Evolutionary conservation across 2,329 filamentous ascomycete species (phyloP).

Genomic region (Colletotrichum falcatum): DNA sequence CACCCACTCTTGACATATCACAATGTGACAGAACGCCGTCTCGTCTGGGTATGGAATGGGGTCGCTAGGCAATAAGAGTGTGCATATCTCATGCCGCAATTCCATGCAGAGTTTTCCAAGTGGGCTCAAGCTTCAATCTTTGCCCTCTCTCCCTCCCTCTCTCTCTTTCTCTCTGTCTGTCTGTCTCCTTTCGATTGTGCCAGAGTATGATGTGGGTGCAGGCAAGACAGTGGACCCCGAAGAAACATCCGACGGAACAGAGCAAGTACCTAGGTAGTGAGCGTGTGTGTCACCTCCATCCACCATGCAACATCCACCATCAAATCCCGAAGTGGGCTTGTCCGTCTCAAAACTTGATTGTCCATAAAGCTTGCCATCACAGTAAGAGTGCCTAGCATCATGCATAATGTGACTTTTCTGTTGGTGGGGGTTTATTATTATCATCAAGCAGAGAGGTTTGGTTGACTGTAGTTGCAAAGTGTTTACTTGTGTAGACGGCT

Average conservation of each 20-base stretch:
- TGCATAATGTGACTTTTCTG: not conserved
- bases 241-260: constrained; percentile 37
- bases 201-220: constrained; percentile 30
- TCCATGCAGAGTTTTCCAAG: constrained; percentile 40
- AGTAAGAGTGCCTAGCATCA: not conserved
- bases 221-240: constrained; percentile 34
- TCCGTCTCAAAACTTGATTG: constrained; percentile 28
- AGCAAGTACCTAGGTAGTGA: constrained; percentile 25
- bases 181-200: not conserved
- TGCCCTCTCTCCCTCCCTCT: not conserved
- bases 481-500: not conserved
- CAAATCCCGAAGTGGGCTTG: constrained; percentile 16
- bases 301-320: constrained; percentile 22
- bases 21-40: constrained; percentile 26
- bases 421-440: constrained; percentile 1
- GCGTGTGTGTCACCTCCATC: constrained; percentile 34
- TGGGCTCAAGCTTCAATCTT: constrained; percentile 38
- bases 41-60: constrained; percentile 27
- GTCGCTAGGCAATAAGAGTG: constrained; percentile 22
- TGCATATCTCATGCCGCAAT: constrained; percentile 37
- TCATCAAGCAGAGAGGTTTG: not conserved
- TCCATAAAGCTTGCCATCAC: constrained; percentile 14
- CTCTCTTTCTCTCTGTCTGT: not conserved
- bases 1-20: constrained; percentile 36
- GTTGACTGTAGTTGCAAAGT: not conserved